A percentile compares a stretch with the other conserved stretches of the same genome.
Conservation (phyloP, 768 basidiomycete genomes). For the Mycena sanguinolenta region DNA sequence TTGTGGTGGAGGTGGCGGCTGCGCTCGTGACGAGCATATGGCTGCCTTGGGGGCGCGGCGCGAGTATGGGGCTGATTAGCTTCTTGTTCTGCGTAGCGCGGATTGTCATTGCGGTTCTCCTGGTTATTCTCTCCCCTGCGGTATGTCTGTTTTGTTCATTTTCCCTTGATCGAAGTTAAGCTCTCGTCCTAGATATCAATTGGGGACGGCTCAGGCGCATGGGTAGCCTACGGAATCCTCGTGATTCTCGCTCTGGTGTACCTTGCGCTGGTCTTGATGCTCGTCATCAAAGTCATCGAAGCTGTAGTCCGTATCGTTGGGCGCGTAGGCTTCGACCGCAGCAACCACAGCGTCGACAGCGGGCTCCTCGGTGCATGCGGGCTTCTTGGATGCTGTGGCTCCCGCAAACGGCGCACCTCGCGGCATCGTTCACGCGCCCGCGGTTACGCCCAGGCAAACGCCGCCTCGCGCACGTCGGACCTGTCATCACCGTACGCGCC, state of each 20-base stretch:
- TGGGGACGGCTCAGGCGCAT: slow-evolving; percentile 83
- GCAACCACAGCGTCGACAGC: slow-evolving; percentile 82
- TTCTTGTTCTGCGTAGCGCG: slow-evolving; percentile 94
- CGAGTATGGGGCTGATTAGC: slow-evolving; percentile 96
- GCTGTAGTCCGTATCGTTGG: slow-evolving; percentile 84
- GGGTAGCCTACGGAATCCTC: slow-evolving; percentile 95
- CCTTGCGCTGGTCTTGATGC: slow-evolving; percentile 84
- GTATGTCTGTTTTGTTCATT: slow-evolving; percentile 62
- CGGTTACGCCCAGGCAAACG: slow-evolving; percentile 32
- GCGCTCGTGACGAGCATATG: slow-evolving; percentile 93
- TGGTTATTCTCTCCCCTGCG: slow-evolving; percentile 90
- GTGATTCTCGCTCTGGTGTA: slow-evolving; percentile 87
- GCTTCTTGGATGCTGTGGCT: slow-evolving; percentile 75
- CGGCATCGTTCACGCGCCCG: slow-evolving; percentile 36
- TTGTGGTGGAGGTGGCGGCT: slow-evolving; percentile 89
- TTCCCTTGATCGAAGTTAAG: slow-evolving; percentile 6
- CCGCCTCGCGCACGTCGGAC: slow-evolving; percentile 48
- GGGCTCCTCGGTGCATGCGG: slow-evolving; percentile 91
- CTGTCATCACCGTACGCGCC: slow-evolving; percentile 55
- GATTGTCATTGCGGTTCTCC: slow-evolving; percentile 89
- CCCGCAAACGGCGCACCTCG: slow-evolving; percentile 55
- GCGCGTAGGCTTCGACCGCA: slow-evolving; percentile 86
- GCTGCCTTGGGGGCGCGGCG: slow-evolving; percentile 97
- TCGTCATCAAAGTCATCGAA: slow-evolving; percentile 88
- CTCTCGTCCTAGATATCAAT: slow-evolving; percentile 77